phyloP scores from a whole-genome alignment of 441 rosid genomes.

The Aleurites moluccanus region DNA sequence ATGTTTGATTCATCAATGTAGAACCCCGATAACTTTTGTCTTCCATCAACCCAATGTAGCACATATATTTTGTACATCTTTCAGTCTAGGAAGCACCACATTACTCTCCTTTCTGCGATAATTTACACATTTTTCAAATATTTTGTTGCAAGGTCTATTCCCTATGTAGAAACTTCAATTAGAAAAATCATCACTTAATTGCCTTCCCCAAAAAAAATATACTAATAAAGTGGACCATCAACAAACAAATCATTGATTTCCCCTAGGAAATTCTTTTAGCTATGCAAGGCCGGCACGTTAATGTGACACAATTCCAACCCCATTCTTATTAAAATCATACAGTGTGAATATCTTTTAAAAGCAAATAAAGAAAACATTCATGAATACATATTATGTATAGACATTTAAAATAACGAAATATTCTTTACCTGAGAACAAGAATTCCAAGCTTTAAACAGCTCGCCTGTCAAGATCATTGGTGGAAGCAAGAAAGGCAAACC shows the following conservation, averaged over 20 bases:
- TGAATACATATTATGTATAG: neutral
- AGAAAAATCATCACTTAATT: constrained; percentile 10
- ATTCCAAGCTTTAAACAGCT: constrained; percentile 77
- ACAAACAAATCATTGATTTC: constrained; percentile 25
- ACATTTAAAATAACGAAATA: neutral
- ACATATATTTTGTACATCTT: neutral
- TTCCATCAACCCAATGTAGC: neutral
- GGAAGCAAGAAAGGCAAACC: constrained; percentile 79
- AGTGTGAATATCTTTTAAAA: neutral
- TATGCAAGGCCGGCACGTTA: constrained; percentile 24
- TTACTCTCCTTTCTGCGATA: neutral
- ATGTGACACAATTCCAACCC: constrained; percentile 14
- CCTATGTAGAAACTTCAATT: neutral
- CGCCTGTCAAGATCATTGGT: constrained; percentile 82
- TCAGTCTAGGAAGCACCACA: neutral
- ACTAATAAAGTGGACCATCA: constrained; percentile 14
- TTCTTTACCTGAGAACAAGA: constrained; percentile 65
- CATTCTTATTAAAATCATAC: neutral
- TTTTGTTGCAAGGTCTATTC: neutral
- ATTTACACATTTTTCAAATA: neutral
- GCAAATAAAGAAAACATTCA: neutral
- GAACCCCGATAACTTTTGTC: neutral
- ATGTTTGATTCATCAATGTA: neutral
- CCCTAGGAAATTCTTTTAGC: constrained; percentile 14
- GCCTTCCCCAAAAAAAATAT: constrained; percentile 1